Evolutionary conservation across 2,329 filamentous ascomycete genomes (phyloP), one percentile per base, ranked within the genome.

Genomic region (Penicillium sp.): DNA sequence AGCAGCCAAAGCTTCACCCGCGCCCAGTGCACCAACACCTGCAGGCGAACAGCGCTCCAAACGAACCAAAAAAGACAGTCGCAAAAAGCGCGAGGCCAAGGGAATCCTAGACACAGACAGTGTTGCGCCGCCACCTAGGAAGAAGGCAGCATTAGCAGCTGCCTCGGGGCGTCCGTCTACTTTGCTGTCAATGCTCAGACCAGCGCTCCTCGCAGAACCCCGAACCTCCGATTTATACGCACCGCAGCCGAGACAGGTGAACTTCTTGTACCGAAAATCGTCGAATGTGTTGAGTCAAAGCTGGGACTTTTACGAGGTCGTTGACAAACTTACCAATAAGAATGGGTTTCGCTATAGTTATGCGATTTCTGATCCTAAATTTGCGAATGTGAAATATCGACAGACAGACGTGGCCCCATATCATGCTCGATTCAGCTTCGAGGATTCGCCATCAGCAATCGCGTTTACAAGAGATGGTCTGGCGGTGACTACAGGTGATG

Each of bases 341-440:
- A 83, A 82, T 63, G 83, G 87, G 55, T 97, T 93, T 70, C 88
- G 91, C 59, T 97, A 97, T 71, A 89, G 87, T 30, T 89, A 92
- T 65, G 95, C 90, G 69, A 92, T 97, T 62, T 91, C 91, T 63
- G 92, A 97, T 63, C 91, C 91, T 1, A 80, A 83, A 20, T 96
- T 97, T 67, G 87, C 90, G 6, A 90, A 91, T 61, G 91, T 95
- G 66, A 94, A 89, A 77, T 97, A 96, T 74, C 88, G 92, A 59
- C 87, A 91, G 58, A 94, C 91, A 45, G 94, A 97, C 68, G 84
- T 90, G 5, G 85, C 86, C 58, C 94, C 95, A 0, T 92, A 90
- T 66, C 85, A 87, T 30, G 83, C 94, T 4, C 87, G 91, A 56
- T 87, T 99, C 71, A 95, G 89, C 75, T 96, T 94, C 68, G 93